These are phyloP conservation scores for Cystofilobasidium bisporidii DNA, from an alignment of 768 basidiomycete species.

Conservation along the genomic window DNA sequence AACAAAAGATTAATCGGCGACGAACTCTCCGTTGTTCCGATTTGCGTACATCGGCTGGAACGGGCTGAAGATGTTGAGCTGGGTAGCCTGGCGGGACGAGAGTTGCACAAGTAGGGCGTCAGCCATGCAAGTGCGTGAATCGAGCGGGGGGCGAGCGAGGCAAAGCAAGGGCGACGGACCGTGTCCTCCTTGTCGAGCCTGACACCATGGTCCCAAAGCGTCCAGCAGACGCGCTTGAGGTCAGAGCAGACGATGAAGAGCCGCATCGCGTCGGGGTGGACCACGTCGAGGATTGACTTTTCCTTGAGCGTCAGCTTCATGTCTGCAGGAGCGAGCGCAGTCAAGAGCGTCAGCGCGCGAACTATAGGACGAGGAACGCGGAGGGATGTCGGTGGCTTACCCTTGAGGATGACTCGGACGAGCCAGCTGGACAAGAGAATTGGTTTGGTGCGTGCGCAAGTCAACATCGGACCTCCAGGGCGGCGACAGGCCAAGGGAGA, in stretches of 20 bases:
- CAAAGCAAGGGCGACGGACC: no score
- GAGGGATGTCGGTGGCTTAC: slow-evolving; percentile 42
- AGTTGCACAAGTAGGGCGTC: no score
- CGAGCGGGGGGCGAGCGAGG: no score
- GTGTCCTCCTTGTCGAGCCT: slow-evolving; percentile 42
- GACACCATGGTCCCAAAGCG: slow-evolving; percentile 64
- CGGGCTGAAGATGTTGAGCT: background rate
- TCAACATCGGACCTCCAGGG: no score
- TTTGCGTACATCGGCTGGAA: background rate
- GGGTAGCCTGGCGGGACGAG: background rate
- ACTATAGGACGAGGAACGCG: background rate
- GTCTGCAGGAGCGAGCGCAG: background rate
- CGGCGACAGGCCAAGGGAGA: no score
- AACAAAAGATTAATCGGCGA: no score
- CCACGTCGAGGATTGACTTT: slow-evolving; percentile 77
- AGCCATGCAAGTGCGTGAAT: no score
- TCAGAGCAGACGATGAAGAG: slow-evolving; percentile 95
- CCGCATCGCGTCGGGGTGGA: slow-evolving; percentile 89
- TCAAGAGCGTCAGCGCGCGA: background rate
- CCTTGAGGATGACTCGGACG: slow-evolving; percentile 89
- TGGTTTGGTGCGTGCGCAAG: no score
- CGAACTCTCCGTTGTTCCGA: background rate
- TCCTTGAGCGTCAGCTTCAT: slow-evolving; percentile 42
- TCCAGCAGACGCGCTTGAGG: slow-evolving; percentile 84
- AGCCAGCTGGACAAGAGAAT: no score